These are phyloP conservation scores for Metarhizium brunneum DNA, from an alignment of 2,329 filamentous ascomycete genomes.

Conservation along the genomic window DNA sequence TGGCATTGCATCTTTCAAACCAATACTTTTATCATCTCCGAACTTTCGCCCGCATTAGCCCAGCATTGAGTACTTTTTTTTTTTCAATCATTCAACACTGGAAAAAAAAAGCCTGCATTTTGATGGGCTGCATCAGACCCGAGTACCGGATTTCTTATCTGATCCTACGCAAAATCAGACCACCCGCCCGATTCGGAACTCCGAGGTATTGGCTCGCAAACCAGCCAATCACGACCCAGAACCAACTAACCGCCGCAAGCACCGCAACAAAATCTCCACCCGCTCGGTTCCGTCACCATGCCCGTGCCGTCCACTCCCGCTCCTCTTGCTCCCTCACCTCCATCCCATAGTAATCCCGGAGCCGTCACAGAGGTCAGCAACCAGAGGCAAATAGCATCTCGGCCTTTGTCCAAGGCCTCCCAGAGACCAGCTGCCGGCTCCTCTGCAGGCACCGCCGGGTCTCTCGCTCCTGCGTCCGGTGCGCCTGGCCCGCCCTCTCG, in stretches of 20 bases:
- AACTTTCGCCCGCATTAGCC: neutral
- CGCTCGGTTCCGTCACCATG: conserved; percentile 13
- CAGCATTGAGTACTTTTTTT: neutral
- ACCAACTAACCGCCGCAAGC: conserved; percentile 4
- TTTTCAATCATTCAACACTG: neutral
- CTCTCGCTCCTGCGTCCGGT: conserved; percentile 1
- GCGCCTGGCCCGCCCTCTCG: conserved; percentile 11
- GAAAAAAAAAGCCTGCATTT: neutral
- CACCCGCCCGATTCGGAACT: conserved; percentile 15
- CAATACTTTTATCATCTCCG: neutral
- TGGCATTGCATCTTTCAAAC: neutral
- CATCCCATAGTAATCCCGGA: neutral
- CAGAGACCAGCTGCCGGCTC: conserved; percentile 7
- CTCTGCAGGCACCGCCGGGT: conserved; percentile 8
- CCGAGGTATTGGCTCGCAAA: conserved; percentile 11
- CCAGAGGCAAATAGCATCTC: conserved; percentile 2
- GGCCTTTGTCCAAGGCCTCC: neutral
- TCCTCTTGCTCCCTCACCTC: conserved; percentile 13
- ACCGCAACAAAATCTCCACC: conserved; percentile 7
- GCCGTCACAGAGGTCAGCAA: neutral
- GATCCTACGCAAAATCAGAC: conserved; percentile 5
- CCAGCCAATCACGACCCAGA: conserved; percentile 6
- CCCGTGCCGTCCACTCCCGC: conserved; percentile 9
- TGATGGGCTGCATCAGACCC: neutral
- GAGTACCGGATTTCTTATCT: conserved; percentile 2